Base-by-base conservation (phyloP, 2,329 filamentous ascomycete genomes). In the Tolypocladium tundrense region DNA sequence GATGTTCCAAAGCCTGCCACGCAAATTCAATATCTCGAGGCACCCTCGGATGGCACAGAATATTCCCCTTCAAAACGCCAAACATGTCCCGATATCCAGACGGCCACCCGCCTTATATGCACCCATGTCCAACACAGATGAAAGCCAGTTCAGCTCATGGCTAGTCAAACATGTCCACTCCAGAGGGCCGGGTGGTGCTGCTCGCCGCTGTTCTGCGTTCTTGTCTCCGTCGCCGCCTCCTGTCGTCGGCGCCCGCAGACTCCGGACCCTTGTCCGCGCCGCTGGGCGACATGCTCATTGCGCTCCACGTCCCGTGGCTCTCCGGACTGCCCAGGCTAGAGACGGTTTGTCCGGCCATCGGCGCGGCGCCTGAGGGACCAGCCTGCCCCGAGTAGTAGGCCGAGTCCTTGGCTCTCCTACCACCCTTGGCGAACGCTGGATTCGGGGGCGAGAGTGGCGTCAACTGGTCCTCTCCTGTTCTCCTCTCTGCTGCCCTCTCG, bases 341-440 rank as follows among this genome's bases (percentile, higher is more conserved):
- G 48, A 79, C 70, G 4, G 79, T 79, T 56, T 69, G 68, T 4
- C 63, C 67, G 40, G 70, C 70, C 3, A 70, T 72, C 1, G 72
- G 72, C 19, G 71, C 68, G 1, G 75, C 72, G 9, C 73, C 75
- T n/a, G 75, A 73, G 19, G 75, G 75, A 3, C 75, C 73, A 2
- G 76, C 71, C 59, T 73, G 68, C n/a, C 80, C 81, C 3, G 81
- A 83, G 65, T 84, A 86, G 64, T 86, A 86, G 10, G 81, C 81
- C 51, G 81, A 84, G 65, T 87, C 84, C 64, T 85, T 86, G 2
- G 70, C 69, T 13, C 70, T 73, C 64, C 77, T 75, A 59, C 74
- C 73, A 0, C 76, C 77, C 48, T 75, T 77, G 6, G 82, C 80
- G 65, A 82, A 84, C 7, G 80, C 75, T 11, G 84, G 81, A 58